Conservation (phyloP, 345 rosid species). For the Moricandia arvensis region DNA sequence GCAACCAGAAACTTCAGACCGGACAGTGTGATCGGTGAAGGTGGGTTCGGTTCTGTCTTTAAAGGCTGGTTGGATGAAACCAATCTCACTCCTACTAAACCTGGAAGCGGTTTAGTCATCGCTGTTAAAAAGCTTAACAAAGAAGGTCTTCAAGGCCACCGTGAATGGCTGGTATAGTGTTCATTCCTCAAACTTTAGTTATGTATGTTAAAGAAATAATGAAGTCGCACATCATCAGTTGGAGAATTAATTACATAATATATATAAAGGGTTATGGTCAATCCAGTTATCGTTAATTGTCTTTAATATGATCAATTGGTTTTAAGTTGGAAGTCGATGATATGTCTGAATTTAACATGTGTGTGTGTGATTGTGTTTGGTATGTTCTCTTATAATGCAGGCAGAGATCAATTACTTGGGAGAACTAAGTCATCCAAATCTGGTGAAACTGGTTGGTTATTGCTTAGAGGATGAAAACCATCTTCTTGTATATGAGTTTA, state of each 20-base stretch:
- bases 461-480: slow-evolving; percentile 95
- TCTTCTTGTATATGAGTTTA: slow-evolving; percentile 90
- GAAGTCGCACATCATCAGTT: background rate
- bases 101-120: slow-evolving; percentile 81
- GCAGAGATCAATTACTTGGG: slow-evolving; percentile 91
- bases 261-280: background rate
- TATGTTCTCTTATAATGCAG: slow-evolving; percentile 38
- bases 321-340: background rate
- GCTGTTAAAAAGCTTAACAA: slow-evolving; percentile 91
- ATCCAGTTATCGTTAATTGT: background rate
- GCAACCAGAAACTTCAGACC: slow-evolving; percentile 93
- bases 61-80: slow-evolving; percentile 95
- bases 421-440: slow-evolving; percentile 76
- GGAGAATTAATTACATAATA: too few relatives aligned
- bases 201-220: background rate
- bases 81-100: slow-evolving; percentile 60
- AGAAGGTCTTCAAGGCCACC: slow-evolving; percentile 92
- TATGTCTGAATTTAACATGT: background rate
- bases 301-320: background rate
- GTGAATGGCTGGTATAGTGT: slow-evolving; percentile 87
- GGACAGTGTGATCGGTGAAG: slow-evolving; percentile 92
- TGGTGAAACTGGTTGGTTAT: slow-evolving; percentile 84
- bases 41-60: slow-evolving; percentile 95
- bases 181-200: background rate
- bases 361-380: slow-evolving; percentile 10